Base-by-base conservation (phyloP, 192 early-diverging fungal species). In the Coemansia sp. region DNA sequence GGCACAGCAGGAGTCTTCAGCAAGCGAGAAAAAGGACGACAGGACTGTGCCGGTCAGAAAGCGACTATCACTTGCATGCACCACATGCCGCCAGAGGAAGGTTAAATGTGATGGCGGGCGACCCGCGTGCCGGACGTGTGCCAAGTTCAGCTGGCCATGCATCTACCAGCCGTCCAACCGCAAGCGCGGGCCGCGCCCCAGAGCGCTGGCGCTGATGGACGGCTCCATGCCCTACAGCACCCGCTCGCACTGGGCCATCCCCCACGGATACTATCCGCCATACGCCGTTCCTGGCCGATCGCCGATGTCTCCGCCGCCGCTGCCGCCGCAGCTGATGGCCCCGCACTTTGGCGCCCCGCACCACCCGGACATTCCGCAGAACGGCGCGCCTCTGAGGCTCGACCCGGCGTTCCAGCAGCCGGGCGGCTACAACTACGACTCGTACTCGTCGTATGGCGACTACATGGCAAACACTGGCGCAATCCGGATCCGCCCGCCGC, bases 71-170 rank as follows among this genome's bases (percentile, higher is more conserved):
- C 78, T 81, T 9, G 78, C 78, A 50, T 81, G 78, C 59, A 81
- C 78, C 13, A 81, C 78, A 19, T 81, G 78, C 40, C 71, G 78
- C 0, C 78, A 81, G 68, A 68, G 78, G 45, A 81, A 81, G 87
- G 85, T 93, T 57, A 92, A 91, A 65, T 93, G 91, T 74, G 89
- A 94, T 67, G 94, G 94, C 31, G 80, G 68, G 3, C 86, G 89
- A 44, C 92, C 92, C 45, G 81, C 84, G 13, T 97, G 94, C 75
- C 81, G 79, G 6, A 93, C 91, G 61, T 97, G 94, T 69, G 55
- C 79, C 33, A 86, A 88, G 70, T 81, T 87, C 38, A 82, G 82
- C 42, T 62, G 55, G 42, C 72, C 79, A 25, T 97, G 94, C 68
- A 82, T 91, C 8, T 97, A 93, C 72, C 83, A 89, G 47, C 91